Evolutionary conservation across 2,329 filamentous ascomycete species (phyloP).

Genomic region (Didymella exigua): DNA sequence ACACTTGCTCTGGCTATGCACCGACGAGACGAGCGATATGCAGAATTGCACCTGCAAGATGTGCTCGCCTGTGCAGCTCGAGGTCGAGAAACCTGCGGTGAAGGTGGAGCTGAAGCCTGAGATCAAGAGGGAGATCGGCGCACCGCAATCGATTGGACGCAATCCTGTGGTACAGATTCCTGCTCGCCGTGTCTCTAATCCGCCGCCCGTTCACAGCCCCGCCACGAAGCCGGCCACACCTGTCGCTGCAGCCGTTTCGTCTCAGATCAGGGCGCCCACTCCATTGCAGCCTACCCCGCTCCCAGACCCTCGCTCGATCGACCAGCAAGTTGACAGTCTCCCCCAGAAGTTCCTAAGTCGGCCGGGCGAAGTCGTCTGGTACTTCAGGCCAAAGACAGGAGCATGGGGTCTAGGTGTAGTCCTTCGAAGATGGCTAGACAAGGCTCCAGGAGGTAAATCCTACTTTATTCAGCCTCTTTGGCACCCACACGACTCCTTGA

Average conservation of each 20-base stretch:
- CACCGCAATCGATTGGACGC: constrained; percentile 8
- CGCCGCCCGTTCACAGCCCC: constrained; percentile 33
- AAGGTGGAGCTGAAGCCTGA: constrained; percentile 42
- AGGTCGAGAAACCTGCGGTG: constrained; percentile 46
- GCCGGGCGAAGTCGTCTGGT: constrained; percentile 64
- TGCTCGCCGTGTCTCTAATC: constrained; percentile 26
- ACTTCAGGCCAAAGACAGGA: constrained; percentile 51
- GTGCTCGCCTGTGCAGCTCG: constrained; percentile 60
- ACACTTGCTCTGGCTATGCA: constrained; percentile 63
- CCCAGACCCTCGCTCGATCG: constrained; percentile 49
- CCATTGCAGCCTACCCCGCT: constrained; percentile 46
- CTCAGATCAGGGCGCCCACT: constrained; percentile 32
- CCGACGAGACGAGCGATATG: constrained; percentile 58
- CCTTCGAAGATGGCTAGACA: constrained; percentile 51
- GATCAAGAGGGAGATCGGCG: constrained; percentile 18
- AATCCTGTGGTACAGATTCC: constrained; percentile 38
- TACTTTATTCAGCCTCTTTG: constrained; percentile 59
- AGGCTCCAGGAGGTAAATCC: constrained; percentile 32
- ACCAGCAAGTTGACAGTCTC: constrained; percentile 57
- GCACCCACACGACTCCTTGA: constrained; percentile 50
- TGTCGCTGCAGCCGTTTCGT: constrained; percentile 18
- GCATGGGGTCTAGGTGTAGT: constrained; percentile 63
- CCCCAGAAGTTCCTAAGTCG: constrained; percentile 58
- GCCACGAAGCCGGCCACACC: constrained; percentile 27
- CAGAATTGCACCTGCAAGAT: constrained; percentile 64